Percentiles rank a stretch among this genome's conserved stretches.
Evolutionary conservation across 257 asterid species (phyloP).

Genomic region (Nicotiana attenuata): DNA sequence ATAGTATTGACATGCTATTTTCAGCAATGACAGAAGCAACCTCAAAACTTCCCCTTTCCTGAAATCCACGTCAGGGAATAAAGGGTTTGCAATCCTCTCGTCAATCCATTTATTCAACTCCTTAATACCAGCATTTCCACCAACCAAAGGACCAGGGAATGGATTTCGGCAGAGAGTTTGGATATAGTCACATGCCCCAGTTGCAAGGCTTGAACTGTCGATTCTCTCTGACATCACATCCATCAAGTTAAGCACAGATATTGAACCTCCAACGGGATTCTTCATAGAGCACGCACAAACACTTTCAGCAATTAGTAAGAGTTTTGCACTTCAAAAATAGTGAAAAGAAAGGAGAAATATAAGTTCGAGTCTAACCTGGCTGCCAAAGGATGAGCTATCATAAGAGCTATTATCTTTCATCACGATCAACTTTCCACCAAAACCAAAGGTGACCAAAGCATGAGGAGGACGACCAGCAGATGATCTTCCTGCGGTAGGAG

Average conservation of each 20-base stretch:
- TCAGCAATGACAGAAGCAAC: constrained; percentile 73
- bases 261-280: constrained; percentile 56
- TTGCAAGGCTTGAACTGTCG: constrained; percentile 42
- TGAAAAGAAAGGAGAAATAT: constrained; percentile 12
- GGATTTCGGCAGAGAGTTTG: constrained; percentile 61
- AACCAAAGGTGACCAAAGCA: constrained; percentile 90
- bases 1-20: constrained; percentile 74
- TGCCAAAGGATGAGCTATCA: constrained; percentile 47
- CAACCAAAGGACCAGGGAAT: constrained; percentile 86
- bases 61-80: constrained; percentile 40
- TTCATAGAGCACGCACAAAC: constrained; percentile 31
- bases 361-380: constrained; percentile 59
- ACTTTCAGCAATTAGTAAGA: constrained; percentile 20
- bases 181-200: constrained; percentile 44
- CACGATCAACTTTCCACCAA: constrained; percentile 93
- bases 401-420: constrained; percentile 47
- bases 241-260: constrained; percentile 67
- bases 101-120: constrained; percentile 94
- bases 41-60: constrained; percentile 59
- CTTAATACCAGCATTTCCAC: constrained; percentile 69
- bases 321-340: neutral
- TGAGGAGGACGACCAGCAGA: constrained; percentile 94
- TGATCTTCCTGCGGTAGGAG: constrained; percentile 62
- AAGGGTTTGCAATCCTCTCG: constrained; percentile 57
- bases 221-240: constrained; percentile 49